A percentile compares a stretch with the other conserved stretches of the same genome.
Conservation (phyloP, 441 rosid genomes). For the Macaranga tanarius region DNA sequence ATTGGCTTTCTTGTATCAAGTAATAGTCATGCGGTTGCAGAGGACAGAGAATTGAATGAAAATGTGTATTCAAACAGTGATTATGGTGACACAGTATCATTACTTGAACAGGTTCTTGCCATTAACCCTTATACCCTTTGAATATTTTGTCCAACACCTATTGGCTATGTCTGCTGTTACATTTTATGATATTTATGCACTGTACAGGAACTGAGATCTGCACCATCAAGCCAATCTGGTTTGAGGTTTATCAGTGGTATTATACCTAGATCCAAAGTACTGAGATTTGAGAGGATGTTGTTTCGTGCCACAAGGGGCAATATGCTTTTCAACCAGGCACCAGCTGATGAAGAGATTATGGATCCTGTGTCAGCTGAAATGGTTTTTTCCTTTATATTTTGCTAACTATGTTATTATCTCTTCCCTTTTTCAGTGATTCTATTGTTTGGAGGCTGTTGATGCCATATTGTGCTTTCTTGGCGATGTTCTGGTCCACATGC, state of each 20-base stretch:
- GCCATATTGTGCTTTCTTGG: neutral
- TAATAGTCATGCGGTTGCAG: constrained; percentile 56
- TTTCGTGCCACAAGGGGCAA: constrained; percentile 99
- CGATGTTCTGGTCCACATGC: neutral
- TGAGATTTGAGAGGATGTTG: constrained; percentile 89
- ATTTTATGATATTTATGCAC: constrained; percentile 26
- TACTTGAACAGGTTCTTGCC: constrained; percentile 79
- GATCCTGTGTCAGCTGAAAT: constrained; percentile 84
- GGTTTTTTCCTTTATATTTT: constrained; percentile 45
- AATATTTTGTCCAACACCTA: constrained; percentile 21
- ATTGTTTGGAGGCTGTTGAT: constrained; percentile 10
- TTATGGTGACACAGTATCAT: constrained; percentile 57
- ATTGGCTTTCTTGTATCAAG: constrained; percentile 80
- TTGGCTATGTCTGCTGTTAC: constrained; percentile 17
- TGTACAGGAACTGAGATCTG: constrained; percentile 68
- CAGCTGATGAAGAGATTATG: constrained; percentile 86
- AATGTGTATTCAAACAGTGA: constrained; percentile 50
- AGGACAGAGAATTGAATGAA: constrained; percentile 83
- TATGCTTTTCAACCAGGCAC: constrained; percentile 93
- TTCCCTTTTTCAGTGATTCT: constrained; percentile 11
- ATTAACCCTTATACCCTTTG: constrained; percentile 22
- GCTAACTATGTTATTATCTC: constrained; percentile 8
- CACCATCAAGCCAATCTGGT: constrained; percentile 69
- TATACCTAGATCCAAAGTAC: constrained; percentile 68
- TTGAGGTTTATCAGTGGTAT: constrained; percentile 92